phyloP scores from a whole-genome alignment of 2,329 filamentous ascomycete species.

The Aureobasidium sp. region DNA sequence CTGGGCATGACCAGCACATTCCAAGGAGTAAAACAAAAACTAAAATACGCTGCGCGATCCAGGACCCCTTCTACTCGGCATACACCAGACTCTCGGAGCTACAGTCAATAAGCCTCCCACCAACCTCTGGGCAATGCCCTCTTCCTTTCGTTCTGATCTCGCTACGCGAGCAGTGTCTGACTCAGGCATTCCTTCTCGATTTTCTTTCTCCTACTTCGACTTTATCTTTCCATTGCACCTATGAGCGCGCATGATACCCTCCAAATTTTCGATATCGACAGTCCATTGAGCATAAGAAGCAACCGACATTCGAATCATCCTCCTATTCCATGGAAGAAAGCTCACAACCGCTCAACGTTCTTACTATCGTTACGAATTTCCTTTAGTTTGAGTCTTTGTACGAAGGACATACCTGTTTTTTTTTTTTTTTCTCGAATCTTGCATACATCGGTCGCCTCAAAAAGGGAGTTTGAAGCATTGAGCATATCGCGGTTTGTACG shows the following conservation, averaged over 20 bases:
- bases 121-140: not conserved
- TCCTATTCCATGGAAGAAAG: not conserved
- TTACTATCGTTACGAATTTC: not conserved
- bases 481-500: not conserved
- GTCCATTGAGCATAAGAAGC: not conserved
- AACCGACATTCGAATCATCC: not conserved
- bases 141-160: not conserved
- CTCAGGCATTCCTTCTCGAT: not conserved
- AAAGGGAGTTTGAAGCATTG: not conserved
- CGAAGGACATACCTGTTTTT: not conserved
- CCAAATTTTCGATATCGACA: not conserved
- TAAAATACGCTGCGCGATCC: constrained; percentile 16
- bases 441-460: not conserved
- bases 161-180: not conserved
- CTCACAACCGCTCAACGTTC: not conserved
- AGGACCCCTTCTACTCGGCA: constrained; percentile 4
- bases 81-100: not conserved
- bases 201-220: not conserved
- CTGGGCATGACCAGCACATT: constrained; percentile 25
- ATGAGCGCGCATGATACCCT: constrained; percentile 11
- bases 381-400: not conserved
- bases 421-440: not conserved
- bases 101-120: not conserved
- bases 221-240: not conserved
- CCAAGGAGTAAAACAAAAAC: constrained; percentile 11